Evolutionary conservation across 2,329 filamentous ascomycete species (phyloP), one percentile per base, ranked within the genome.

Genomic region (Alternaria gansuensis): DNA sequence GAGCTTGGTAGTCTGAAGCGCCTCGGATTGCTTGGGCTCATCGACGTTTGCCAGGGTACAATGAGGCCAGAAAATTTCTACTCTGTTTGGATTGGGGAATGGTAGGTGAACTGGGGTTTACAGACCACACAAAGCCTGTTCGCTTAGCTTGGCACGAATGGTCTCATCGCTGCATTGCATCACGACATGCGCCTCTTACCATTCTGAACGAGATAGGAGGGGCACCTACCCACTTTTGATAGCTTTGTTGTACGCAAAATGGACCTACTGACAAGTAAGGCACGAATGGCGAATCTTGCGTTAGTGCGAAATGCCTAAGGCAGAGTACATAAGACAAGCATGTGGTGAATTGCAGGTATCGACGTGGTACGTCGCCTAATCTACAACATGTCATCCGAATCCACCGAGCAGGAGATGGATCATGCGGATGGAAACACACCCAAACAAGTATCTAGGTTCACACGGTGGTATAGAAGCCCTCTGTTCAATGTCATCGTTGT

Each of bases 401-500:
- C 44, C n/a, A n/a, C 63, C n/a, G 67, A 68, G n/a, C 57, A 45
- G 2, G 63, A 67, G 23, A 48, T 60, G 28, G 59, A 65, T n/a
- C 40, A 51, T 5, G 33, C 52, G 14, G 40, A 52, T 11, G 46
- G 51, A 39, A 31, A 29, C 21, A 21, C 37, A 3, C 21, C 33
- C 9, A 70, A 70, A 26, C 52, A 52, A 4, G 49, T 68, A 4
- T 72, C 69, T 10, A 52, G 57, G 17, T 69, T 36, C 34, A 36
- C 34, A n/a, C 34, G 34, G 70, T 70, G 67, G 63, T 83, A 81
- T 63, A 78, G 81, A 14, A 80, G 79, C 41, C 81, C 81, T 4
- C 67, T 82, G 0, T 82, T 80, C 69, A 81, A 82, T 57, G 80
- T 81, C 49, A 78, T 82, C 37, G 56, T 82, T 17, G 78, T 82